phyloP scores from a whole-genome alignment of 2,329 filamentous ascomycete species.

The Fusarium anthophilum region DNA sequence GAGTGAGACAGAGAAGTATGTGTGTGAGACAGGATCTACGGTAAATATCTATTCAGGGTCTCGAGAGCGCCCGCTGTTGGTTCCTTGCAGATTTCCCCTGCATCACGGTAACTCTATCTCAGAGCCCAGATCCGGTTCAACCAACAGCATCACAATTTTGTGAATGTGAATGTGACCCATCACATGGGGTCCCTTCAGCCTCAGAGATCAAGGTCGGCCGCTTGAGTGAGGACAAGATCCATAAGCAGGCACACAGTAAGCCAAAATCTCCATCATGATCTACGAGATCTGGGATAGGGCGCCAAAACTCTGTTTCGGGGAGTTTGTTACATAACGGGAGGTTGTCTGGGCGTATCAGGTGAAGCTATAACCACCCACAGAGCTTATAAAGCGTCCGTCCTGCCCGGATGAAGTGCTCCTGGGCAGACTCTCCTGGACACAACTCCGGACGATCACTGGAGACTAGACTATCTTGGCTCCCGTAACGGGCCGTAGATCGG shows the following conservation, averaged over 20 bases:
- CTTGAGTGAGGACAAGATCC: background rate
- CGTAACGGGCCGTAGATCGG: constrained; percentile 4
- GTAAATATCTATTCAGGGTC: constrained; percentile 30
- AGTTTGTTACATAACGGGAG: constrained; percentile 6
- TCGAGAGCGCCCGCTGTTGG: background rate
- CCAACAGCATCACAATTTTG: background rate
- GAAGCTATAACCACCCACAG: background rate
- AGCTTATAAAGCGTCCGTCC: background rate
- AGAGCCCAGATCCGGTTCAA: constrained; percentile 12
- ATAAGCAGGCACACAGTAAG: constrained; percentile 2
- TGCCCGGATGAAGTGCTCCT: background rate
- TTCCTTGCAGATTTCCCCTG: constrained; percentile 27
- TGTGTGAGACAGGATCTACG: constrained; percentile 34
- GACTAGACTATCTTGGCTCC: background rate
- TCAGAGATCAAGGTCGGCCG: constrained; percentile 11
- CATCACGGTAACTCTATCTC: constrained; percentile 29
- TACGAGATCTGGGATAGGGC: background rate
- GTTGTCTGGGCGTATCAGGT: background rate
- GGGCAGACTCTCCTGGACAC: background rate
- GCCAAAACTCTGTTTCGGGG: constrained; percentile 2
- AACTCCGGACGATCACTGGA: background rate
- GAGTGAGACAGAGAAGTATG: constrained; percentile 6
- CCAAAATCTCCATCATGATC: constrained; percentile 4
- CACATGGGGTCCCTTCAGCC: constrained; percentile 4
- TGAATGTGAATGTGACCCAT: background rate